These are phyloP conservation scores for Pseudopediastrum boryanum DNA, from an alignment of 139 green algal genomes.

Conservation along the genomic window DNA sequence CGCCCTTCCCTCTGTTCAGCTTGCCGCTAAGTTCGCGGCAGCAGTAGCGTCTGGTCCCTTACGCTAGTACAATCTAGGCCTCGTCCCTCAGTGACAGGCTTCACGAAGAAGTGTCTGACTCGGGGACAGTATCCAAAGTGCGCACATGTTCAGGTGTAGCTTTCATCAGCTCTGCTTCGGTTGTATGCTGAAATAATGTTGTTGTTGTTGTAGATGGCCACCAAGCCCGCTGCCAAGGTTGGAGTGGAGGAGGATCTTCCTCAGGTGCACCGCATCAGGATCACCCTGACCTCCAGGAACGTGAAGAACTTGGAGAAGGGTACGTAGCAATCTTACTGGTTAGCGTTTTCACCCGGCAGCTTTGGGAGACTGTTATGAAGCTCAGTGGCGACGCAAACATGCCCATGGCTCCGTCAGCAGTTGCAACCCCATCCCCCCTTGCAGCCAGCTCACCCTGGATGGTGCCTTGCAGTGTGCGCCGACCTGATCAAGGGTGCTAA, in stretches of 20 bases:
- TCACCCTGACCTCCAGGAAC: conserved; percentile 97
- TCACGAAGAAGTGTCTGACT: conserved; percentile 37
- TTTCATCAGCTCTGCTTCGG: not conserved
- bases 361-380: not conserved
- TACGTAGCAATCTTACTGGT: conserved; percentile 28
- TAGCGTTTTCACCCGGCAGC: not conserved
- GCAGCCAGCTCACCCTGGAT: not conserved
- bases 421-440: not conserved
- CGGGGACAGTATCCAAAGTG: conserved; percentile 26
- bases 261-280: conserved; percentile 94
- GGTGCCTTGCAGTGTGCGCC: conserved; percentile 79
- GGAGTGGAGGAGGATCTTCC: conserved; percentile 79
- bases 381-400: not conserved
- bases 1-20: no score
- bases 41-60: no score
- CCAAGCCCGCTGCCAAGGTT: conserved; percentile 54
- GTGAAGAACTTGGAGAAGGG: conserved; percentile 98
- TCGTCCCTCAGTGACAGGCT: conserved; percentile 43
- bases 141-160: not conserved
- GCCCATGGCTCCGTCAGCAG: not conserved
- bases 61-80: not conserved
- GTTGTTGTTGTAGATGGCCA: conserved; percentile 35
- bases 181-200: not conserved
- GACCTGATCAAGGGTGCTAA: conserved; percentile 98
- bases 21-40: no score